A percentile compares a stretch with the other conserved stretches of the same genome.
phyloP scores from a whole-genome alignment of 1,284 basidiomycete species.

The Trametes pubescens region DNA sequence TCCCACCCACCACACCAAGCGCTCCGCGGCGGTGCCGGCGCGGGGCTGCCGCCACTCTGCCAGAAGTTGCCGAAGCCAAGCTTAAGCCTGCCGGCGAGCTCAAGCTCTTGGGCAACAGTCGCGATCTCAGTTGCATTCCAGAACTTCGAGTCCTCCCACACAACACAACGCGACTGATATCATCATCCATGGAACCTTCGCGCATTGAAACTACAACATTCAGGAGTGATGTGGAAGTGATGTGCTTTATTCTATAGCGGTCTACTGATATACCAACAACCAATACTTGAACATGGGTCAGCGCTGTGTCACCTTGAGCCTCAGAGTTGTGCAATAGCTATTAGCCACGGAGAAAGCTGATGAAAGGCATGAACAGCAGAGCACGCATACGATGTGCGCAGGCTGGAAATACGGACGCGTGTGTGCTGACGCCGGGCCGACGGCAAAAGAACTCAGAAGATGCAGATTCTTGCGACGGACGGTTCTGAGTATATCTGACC shows the following conservation, averaged over 20 bases:
- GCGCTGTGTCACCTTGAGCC: too few species aligned
- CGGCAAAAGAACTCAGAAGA: not conserved
- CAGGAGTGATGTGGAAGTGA: not conserved
- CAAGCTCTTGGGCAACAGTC: not conserved
- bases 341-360: too few species aligned
- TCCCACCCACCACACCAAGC: not conserved
- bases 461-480: not conserved
- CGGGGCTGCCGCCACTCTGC: not conserved
- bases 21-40: slow-evolving; percentile 8
- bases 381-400: too few species aligned
- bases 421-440: too few species aligned
- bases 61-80: not conserved
- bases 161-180: not conserved
- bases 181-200: slow-evolving; percentile 2
- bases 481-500: not conserved
- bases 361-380: too few species aligned
- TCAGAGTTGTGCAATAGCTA: too few species aligned
- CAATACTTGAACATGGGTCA: too few species aligned
- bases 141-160: not conserved
- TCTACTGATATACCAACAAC: not conserved
- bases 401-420: too few species aligned
- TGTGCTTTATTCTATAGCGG: not conserved
- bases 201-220: not conserved
- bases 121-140: not conserved
- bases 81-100: not conserved